Evolutionary conservation across 129 eudicot genomes (phyloP).

Genomic region (Solidago caesia): DNA sequence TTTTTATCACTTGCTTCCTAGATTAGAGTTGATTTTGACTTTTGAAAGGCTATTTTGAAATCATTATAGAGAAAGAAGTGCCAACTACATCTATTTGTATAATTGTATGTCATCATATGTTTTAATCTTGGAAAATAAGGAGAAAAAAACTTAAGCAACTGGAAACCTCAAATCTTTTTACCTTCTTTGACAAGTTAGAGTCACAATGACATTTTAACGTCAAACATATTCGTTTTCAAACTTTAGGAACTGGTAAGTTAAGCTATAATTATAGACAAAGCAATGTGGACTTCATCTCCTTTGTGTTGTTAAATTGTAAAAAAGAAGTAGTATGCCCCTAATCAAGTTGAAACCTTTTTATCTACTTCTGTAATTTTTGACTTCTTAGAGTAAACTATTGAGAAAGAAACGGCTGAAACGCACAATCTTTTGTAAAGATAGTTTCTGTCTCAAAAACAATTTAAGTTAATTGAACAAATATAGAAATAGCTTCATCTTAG

Average conservation of each 20-base stretch:
- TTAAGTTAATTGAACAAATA: neutral
- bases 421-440: neutral
- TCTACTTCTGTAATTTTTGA: neutral
- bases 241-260: neutral
- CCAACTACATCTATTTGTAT: neutral
- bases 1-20: neutral
- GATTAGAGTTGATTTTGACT: neutral
- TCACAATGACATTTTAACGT: neutral
- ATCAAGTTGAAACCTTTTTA: neutral
- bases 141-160: constrained; percentile 1
- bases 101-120: neutral
- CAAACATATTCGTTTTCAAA: neutral
- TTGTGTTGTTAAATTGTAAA: neutral
- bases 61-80: neutral
- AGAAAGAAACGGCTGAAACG: too few relatives aligned
- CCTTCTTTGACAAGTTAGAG: neutral
- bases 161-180: neutral
- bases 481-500: constrained; percentile 5
- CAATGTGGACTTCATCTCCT: neutral
- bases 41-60: neutral
- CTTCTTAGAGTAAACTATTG: neutral
- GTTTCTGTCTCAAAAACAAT: neutral
- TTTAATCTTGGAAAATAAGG: neutral
- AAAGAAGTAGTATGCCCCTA: neutral
- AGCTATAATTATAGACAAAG: neutral